Evolutionary conservation across 805 yeast species (phyloP), one percentile per base, ranked within the genome.

Genomic region (Dipodascopsis tothii): DNA sequence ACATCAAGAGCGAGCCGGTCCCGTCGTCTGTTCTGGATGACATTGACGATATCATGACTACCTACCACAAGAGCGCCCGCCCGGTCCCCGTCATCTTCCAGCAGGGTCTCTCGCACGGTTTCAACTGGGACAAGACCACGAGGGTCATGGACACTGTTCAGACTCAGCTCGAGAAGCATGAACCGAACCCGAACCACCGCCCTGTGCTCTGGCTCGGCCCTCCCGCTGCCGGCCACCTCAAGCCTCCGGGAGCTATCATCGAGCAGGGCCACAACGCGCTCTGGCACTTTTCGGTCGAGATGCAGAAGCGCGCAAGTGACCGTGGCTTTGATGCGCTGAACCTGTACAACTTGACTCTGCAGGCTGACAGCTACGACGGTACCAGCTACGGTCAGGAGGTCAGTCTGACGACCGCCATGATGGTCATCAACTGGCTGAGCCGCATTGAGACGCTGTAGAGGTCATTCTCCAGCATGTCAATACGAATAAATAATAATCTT

Each of bases 231-330:
- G 53, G 53, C n/a, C 53, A 49, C 22, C 39, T 47, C 19, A 49
- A 49, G 34, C 53, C 53, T 3, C 53, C 53, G 11, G 53, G 53
- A 20, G 53, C 51, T 9, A 49, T 49, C 19, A 46, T 49, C 43
- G 53, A 49, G 37, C 53, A 49, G 33, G 53, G 53, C 21, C 47
- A 49, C 44, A 47, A 47, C 32, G 53, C 53, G 11, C 27, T 49
- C 19, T 37, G 45, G 28, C 51, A 49, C 23, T 49, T 49, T 36
- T 32, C 39, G 14, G 42, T 41, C 21, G 53, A 49, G 32, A 39
- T 49, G 23, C 37, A 33, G 27, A 49, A 46, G 35, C 53, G 53
- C 19, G 53, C 53, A 4, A 37, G 18, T 11, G 53, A 45, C 28
- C 30, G 50, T 17, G 44, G 44, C 9, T 43, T 49, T 33, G 53